Evolutionary conservation across 2,329 filamentous ascomycete species (phyloP), one percentile per base, ranked within the genome.

Genomic region (Scedosporium dehoogii): DNA sequence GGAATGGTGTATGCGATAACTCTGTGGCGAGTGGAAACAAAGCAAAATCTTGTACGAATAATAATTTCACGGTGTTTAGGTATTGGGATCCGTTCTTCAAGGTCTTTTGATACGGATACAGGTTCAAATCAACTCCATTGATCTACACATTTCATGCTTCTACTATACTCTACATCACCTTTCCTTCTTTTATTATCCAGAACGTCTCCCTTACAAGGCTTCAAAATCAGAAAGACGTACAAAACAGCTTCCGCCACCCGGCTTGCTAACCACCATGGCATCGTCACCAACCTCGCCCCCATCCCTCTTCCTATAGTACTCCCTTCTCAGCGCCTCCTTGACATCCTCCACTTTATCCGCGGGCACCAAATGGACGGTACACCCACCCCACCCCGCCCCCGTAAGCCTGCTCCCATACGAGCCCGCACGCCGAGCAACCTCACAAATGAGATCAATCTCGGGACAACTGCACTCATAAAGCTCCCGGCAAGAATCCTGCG

Each of bases 321-420:
- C 86, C 65, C 82, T 82, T 69, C 89, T 85, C 82, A 94, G 86
- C 4, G 90, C 90, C 69, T 84, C 80, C 73, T 84, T 91, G 23
- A 99, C 90, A 27, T 79, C 84, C 4, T 88, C 86, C 0, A 97
- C 89, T 74, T 89, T 93, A 69, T 91, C 84, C 63, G 86, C 89
- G 0, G 93, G 89, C 60, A 97, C 89, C 63, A 99, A 82, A 76
- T 99, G 94, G 63, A 99, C 93, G 64, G 86, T 94, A 77, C 94
- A 97, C 2, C 94, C 94, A 65, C 94, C 94, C 94, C 94, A 99
- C 3, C 94, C 94, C 0, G 94, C 94, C 46, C 94, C 94, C 0
- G 93, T 97, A 68, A 97, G 77, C 27, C 93, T 81, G 68, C 89
- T 92, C 29, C 93, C 94, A 72, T 91, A 92, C 18, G 90, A 85